phyloP scores from a whole-genome alignment of 75 land plant genomes.

The Sequoia sempervirens region DNA sequence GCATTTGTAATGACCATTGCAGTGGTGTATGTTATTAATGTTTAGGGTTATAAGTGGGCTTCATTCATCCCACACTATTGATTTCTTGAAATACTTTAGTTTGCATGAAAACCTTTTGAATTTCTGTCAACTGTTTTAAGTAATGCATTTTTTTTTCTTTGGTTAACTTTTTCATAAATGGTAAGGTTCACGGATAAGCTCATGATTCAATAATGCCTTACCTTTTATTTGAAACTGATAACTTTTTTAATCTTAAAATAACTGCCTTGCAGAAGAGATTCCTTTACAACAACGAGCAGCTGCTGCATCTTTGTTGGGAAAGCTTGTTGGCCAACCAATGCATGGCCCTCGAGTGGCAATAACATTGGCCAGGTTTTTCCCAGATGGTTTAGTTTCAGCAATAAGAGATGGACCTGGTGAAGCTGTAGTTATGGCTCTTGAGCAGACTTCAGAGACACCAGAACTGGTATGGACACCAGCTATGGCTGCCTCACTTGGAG shows the following conservation, averaged over 20 bases:
- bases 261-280: conserved; percentile 65
- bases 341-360: conserved; percentile 99
- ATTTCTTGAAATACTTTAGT: neutral
- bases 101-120: neutral
- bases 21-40: neutral
- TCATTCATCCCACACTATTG: neutral
- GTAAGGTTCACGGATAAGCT: neutral
- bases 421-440: conserved; percentile 82
- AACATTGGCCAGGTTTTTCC: conserved; percentile 91
- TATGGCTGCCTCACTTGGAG: conserved; percentile 95
- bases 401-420: conserved; percentile 99
- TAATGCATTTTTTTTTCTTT: neutral
- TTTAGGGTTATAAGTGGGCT: neutral
- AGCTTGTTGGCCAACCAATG: conserved; percentile 97
- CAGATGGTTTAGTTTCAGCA: conserved; percentile 96
- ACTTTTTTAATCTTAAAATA: neutral
- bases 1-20: neutral
- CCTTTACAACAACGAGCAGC: conserved; percentile 89
- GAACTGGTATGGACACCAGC: conserved; percentile 99
- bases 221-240: neutral
- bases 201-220: neutral
- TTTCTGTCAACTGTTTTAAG: neutral
- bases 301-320: conserved; percentile 93
- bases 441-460: conserved; percentile 97
- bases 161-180: neutral